phyloP scores from a whole-genome alignment of 352 stramenopile species.

The Bremia lactucae region DNA sequence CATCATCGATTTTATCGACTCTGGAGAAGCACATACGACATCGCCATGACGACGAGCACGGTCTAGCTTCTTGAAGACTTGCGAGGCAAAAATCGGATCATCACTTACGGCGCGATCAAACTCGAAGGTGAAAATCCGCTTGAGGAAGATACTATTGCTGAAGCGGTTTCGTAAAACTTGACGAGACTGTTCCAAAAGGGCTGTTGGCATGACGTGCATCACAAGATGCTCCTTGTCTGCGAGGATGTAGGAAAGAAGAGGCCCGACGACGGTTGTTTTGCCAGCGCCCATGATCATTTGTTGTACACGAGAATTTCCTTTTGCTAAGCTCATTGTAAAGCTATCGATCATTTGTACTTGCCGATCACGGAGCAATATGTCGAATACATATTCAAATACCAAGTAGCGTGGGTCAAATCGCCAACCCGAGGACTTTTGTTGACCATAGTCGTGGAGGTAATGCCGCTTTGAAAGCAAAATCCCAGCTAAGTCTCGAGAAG shows the following conservation, averaged over 20 bases:
- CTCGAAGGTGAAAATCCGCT: slow-evolving; percentile 98
- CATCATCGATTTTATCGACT: slow-evolving; percentile 99
- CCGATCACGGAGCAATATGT: slow-evolving; percentile 92
- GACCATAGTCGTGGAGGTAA: slow-evolving; percentile 29
- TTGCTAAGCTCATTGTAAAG: slow-evolving; percentile 86
- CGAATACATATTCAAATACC: slow-evolving; percentile 99
- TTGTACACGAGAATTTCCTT: slow-evolving; percentile 74
- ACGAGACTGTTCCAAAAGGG: slow-evolving; percentile 96
- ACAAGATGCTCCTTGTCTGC: slow-evolving; percentile 91
- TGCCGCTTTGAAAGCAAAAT: slow-evolving; percentile 67
- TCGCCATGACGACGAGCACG: slow-evolving; percentile 83
- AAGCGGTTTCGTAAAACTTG: slow-evolving; percentile 97
- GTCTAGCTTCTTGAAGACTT: slow-evolving; percentile 83
- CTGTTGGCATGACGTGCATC: slow-evolving; percentile 96
- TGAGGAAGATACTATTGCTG: slow-evolving; percentile 91
- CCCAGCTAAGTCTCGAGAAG: slow-evolving; percentile 72
- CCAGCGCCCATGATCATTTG: slow-evolving; percentile 99
- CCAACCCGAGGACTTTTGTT: slow-evolving; percentile 30
- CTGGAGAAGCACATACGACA: slow-evolving; percentile 97
- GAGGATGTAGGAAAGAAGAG: slow-evolving; percentile 96
- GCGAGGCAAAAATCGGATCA: slow-evolving; percentile 42
- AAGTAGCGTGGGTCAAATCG: slow-evolving; percentile 96
- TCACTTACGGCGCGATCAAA: slow-evolving; percentile 95
- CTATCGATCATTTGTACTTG: slow-evolving; percentile 99
- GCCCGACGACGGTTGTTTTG: slow-evolving; percentile 99